Percentiles rank a stretch among this genome's conserved stretches.
Conservation (phyloP, 345 rosid species). For the Eucalyptus coolabah region DNA sequence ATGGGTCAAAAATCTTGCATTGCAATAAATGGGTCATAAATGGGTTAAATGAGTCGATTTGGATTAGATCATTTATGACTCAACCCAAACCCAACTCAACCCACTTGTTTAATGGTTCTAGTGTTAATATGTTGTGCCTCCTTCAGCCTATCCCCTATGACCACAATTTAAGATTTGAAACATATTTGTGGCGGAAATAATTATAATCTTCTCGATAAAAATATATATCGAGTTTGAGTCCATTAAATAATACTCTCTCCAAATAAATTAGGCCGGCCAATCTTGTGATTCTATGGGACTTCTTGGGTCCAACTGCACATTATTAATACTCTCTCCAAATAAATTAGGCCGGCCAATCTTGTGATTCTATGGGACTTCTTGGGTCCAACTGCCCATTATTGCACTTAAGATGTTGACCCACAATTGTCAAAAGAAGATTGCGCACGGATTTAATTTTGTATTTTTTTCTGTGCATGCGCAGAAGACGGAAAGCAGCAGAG, state of each 20-base stretch:
- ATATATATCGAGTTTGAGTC: too few species aligned
- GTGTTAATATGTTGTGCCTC: constrained; percentile 74
- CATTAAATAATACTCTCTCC: not conserved
- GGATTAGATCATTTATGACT: too few species aligned
- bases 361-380: too few species aligned
- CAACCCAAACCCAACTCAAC: too few species aligned
- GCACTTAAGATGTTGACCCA: not conserved
- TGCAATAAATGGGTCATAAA: too few species aligned
- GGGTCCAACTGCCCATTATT: not conserved
- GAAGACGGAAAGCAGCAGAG: not conserved
- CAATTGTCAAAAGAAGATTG: not conserved
- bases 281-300: not conserved
- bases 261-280: not conserved
- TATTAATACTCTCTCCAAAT: too few species aligned
- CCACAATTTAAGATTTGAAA: not conserved
- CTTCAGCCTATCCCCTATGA: constrained; percentile 58
- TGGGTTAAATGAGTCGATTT: not conserved
- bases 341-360: too few species aligned
- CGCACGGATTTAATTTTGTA: not conserved
- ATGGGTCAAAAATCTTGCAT: too few species aligned
- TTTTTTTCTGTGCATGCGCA: not conserved
- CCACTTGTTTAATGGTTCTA: constrained; percentile 8
- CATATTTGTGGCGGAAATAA: not conserved
- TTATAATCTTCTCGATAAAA: too few species aligned
- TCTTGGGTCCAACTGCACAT: not conserved